Base-by-base conservation (phyloP, 2,329 filamentous ascomycete genomes). In the Neonectria magnoliae region DNA sequence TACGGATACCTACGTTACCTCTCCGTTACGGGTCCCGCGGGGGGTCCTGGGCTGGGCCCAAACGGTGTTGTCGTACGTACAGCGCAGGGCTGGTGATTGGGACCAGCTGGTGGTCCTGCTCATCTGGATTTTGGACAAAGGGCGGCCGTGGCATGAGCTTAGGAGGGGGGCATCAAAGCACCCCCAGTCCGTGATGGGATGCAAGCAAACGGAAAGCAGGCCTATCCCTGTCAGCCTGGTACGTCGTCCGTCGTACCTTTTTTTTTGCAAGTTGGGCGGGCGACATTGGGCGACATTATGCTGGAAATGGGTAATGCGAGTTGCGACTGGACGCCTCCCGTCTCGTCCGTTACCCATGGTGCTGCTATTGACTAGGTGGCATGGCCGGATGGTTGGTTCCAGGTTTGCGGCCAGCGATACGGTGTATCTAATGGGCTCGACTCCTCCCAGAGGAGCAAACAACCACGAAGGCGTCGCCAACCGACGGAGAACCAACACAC, bases 251-350 rank as follows among this genome's bases (percentile, higher is more conserved):
- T 72, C 71, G 67, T 71, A 73, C 71, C 68, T 69, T 64, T 25
- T 69, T 64, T 25, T 70, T 67, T 64, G 61, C 60, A 62, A 66
- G 60, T 65, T 68, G 63, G 68, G 66, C 61, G 57, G 62, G 65
- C 68, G 55, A 60, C 38, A 41, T 18, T 41, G 38, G 16, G 38
- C 33, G 33, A 16, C 54, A 67, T 68, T 60, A 68, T 72, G 66
- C 62, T 62, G 64, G 58, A 41, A 61, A 64, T 68, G 67, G 64
- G 58, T 41, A 62, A 64, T 66, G 67, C 27, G 57, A 61, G 62
- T 71, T 65, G 53, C 65, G 66, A 66, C 68, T 73, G 67, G 71
- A 73, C 71, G 71, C 71, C 71, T 71, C 71, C 64, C 52, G 53
- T 57, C 55, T 66, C 60, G 62, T 62, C 51, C 57, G 36, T 56